Percentiles rank a stretch among this genome's conserved stretches.
phyloP scores from a whole-genome alignment of 257 asterid species.

The Pogostemon cablin region DNA sequence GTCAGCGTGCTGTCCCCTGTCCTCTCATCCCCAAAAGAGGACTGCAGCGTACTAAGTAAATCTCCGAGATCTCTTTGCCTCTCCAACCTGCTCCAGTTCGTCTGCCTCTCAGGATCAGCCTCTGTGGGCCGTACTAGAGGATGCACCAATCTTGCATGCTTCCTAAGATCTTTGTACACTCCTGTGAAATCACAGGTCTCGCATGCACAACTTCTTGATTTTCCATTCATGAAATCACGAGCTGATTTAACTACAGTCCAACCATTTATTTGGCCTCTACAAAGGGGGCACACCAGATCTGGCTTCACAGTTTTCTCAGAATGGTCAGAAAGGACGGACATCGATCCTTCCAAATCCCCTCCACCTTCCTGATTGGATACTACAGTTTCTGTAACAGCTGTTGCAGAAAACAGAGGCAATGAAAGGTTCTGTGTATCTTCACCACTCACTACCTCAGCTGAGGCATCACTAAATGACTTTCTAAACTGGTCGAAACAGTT shows the following conservation, averaged over 20 bases:
- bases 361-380: slow-evolving; percentile 38
- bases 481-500: slow-evolving; percentile 86
- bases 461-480: slow-evolving; percentile 53
- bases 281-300: slow-evolving; percentile 70
- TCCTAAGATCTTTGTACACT: slow-evolving; percentile 70
- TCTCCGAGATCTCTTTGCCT: slow-evolving; percentile 83
- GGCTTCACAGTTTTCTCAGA: slow-evolving; percentile 46
- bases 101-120: slow-evolving; percentile 84
- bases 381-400: slow-evolving; percentile 38
- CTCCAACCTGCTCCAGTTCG: slow-evolving; percentile 79
- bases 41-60: slow-evolving; percentile 70
- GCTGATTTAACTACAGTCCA: slow-evolving; percentile 76
- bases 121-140: slow-evolving; percentile 79
- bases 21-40: slow-evolving; percentile 71
- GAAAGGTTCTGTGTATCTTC: slow-evolving; percentile 39
- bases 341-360: slow-evolving; percentile 39
- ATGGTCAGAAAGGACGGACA: slow-evolving; percentile 34
- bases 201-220: slow-evolving; percentile 77
- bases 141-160: slow-evolving; percentile 78
- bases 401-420: slow-evolving; percentile 34
- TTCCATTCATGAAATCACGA: slow-evolving; percentile 72
- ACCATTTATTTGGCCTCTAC: slow-evolving; percentile 72
- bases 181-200: slow-evolving; percentile 81
- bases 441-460: slow-evolving; percentile 36
- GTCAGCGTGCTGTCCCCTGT: slow-evolving; percentile 55